A percentile compares a stretch with the other conserved stretches of the same genome.
Conservation (phyloP, 2,329 filamentous ascomycete genomes). For the Fusarium sp. region DNA sequence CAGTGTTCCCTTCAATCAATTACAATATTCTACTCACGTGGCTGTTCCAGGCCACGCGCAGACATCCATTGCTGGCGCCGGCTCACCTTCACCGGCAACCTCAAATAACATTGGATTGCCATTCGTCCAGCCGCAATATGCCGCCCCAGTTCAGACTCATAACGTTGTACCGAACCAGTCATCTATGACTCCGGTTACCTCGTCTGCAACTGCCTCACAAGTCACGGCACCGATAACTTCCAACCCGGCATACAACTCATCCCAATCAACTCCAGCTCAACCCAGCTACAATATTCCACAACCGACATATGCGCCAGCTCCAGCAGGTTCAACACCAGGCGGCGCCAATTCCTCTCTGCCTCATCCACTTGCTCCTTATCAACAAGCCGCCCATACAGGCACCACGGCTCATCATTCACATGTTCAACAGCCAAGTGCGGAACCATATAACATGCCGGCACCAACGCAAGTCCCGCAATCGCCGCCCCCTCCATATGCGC, state of each 20-base stretch:
- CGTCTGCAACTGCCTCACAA: slow-evolving; percentile 7
- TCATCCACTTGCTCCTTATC: slow-evolving; percentile 14
- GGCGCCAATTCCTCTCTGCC: neutral
- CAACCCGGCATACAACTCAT: slow-evolving; percentile 6
- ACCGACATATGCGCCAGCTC: slow-evolving; percentile 32
- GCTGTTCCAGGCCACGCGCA: slow-evolving; percentile 22
- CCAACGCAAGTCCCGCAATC: slow-evolving; percentile 27
- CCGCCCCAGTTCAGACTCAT: slow-evolving; percentile 19
- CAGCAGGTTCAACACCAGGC: slow-evolving; percentile 9
- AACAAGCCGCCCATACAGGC: slow-evolving; percentile 13
- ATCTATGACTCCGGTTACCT: neutral
- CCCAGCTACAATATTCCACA: slow-evolving; percentile 37
- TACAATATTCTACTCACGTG: slow-evolving; percentile 37
- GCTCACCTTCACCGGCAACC: slow-evolving; percentile 6
- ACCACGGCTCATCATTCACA: slow-evolving; percentile 18
- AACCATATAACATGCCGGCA: slow-evolving; percentile 7
- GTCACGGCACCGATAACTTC: slow-evolving; percentile 1
- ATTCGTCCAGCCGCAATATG: slow-evolving; percentile 40
- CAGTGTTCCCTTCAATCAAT: slow-evolving; percentile 26
- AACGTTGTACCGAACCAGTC: slow-evolving; percentile 20
- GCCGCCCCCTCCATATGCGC: slow-evolving; percentile 42
- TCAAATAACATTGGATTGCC: slow-evolving; percentile 22
- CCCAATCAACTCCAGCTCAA: slow-evolving; percentile 19
- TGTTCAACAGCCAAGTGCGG: slow-evolving; percentile 17
- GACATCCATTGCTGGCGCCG: neutral